Conservation (phyloP, 2,329 filamentous ascomycete genomes). For the Botrytis porri region DNA sequence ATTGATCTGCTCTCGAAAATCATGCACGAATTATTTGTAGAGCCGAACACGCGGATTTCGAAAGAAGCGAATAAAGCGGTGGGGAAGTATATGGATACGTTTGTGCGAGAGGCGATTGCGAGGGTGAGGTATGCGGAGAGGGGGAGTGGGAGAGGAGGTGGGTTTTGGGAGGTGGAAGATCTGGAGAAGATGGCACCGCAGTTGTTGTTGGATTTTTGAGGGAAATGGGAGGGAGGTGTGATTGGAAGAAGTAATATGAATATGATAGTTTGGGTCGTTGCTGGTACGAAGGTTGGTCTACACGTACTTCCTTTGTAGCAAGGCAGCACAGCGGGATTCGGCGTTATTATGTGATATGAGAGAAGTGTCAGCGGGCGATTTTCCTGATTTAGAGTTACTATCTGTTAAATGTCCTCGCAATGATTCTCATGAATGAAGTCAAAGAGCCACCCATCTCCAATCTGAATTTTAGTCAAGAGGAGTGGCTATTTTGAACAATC, state of each 20-base stretch:
- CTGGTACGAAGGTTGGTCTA: neutral
- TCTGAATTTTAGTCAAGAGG: neutral
- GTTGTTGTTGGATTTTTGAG: constrained; percentile 78
- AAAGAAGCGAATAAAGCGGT: constrained; percentile 74
- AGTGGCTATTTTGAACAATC: too few species aligned
- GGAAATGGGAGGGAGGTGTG: neutral
- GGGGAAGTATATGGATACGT: constrained; percentile 85
- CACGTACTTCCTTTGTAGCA: fast-evolving
- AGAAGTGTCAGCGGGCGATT: neutral
- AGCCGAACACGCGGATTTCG: constrained; percentile 67
- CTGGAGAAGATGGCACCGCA: constrained; percentile 84
- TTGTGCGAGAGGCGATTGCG: constrained; percentile 84
- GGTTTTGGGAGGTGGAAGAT: constrained; percentile 66
- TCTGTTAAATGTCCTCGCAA: neutral
- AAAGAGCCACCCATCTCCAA: neutral
- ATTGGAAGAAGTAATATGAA: neutral
- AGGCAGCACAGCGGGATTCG: neutral
- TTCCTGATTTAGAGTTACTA: neutral
- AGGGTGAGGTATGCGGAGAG: constrained; percentile 63
- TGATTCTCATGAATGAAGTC: neutral
- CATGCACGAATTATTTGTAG: constrained; percentile 73
- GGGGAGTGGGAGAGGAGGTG: constrained; percentile 40
- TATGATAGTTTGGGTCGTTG: neutral
- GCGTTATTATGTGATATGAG: neutral
- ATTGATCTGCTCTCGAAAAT: constrained; percentile 71